A percentile compares a stretch with the other conserved stretches of the same genome.
Conservation (phyloP, 116 monocot species). For the Thalassia testudinum region DNA sequence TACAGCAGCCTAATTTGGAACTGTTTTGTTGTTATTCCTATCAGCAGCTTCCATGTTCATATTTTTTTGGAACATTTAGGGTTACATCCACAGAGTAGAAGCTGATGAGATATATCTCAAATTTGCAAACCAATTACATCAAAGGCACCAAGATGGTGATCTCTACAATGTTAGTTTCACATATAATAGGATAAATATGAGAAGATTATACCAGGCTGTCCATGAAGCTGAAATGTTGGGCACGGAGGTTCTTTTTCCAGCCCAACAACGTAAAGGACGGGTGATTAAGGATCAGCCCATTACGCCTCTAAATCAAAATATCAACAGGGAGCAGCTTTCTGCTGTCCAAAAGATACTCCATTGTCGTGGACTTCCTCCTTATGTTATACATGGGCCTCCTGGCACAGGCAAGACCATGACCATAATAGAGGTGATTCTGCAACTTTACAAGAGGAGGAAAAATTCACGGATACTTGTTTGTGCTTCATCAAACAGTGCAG, state of each 20-base stretch:
- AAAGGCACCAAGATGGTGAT: slow-evolving; percentile 24
- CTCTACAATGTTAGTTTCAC: slow-evolving; percentile 73
- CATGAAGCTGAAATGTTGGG: slow-evolving; percentile 36
- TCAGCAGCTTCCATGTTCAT: background rate
- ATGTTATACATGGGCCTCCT: slow-evolving; percentile 89
- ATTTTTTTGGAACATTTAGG: slow-evolving; percentile 24
- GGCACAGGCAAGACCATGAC: slow-evolving; percentile 94
- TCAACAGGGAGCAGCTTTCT: slow-evolving; percentile 55
- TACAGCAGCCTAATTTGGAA: background rate
- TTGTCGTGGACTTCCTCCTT: slow-evolving; percentile 68
- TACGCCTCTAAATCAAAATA: slow-evolving; percentile 23
- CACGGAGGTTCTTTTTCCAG: slow-evolving; percentile 53
- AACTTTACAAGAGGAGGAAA: slow-evolving; percentile 28
- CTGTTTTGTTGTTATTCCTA: background rate
- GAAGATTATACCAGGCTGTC: slow-evolving; percentile 66
- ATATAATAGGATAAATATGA: slow-evolving; percentile 70
- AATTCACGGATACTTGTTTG: slow-evolving; percentile 67
- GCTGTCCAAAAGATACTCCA: slow-evolving; percentile 71
- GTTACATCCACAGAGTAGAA: slow-evolving; percentile 73
- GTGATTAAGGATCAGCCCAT: slow-evolving; percentile 20
- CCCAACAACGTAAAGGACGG: slow-evolving; percentile 13
- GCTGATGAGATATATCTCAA: slow-evolving; percentile 78
- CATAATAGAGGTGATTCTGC: slow-evolving; percentile 65
- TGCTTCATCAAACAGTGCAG: slow-evolving; percentile 85
- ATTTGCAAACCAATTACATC: slow-evolving; percentile 44